Conservation (phyloP, 257 asterid species). For the Solanum arcanum region DNA sequence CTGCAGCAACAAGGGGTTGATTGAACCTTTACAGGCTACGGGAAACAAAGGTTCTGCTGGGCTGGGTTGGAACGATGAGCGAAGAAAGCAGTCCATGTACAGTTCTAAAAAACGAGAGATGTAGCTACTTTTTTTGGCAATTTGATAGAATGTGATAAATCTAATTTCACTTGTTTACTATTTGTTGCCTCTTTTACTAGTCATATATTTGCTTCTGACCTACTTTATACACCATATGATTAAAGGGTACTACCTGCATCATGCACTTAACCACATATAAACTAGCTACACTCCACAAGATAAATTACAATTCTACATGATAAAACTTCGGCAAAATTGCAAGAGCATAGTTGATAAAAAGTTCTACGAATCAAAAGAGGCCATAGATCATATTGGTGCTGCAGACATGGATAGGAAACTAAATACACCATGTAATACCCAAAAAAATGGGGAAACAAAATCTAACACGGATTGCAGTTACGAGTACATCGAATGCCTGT, state of each 20-base stretch:
- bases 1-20: constrained; percentile 48
- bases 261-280: neutral
- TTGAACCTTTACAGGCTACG: constrained; percentile 60
- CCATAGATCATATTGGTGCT: neutral
- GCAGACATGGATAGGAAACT: neutral
- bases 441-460: neutral
- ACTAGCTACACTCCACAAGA: neutral
- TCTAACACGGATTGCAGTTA: neutral
- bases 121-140: neutral
- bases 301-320: neutral
- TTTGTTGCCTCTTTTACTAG: neutral
- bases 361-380: neutral
- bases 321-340: neutral
- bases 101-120: neutral
- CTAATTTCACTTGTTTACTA: neutral
- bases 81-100: constrained; percentile 20
- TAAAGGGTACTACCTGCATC: neutral
- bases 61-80: constrained; percentile 58
- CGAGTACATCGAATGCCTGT: neutral
- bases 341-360: neutral
- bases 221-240: neutral
- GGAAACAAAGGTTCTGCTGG: constrained; percentile 94
- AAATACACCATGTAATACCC: neutral
- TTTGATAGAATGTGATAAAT: neutral
- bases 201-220: neutral